phyloP scores from a whole-genome alignment of 2,329 filamentous ascomycete genomes.

The Zymoseptoria passerinii region DNA sequence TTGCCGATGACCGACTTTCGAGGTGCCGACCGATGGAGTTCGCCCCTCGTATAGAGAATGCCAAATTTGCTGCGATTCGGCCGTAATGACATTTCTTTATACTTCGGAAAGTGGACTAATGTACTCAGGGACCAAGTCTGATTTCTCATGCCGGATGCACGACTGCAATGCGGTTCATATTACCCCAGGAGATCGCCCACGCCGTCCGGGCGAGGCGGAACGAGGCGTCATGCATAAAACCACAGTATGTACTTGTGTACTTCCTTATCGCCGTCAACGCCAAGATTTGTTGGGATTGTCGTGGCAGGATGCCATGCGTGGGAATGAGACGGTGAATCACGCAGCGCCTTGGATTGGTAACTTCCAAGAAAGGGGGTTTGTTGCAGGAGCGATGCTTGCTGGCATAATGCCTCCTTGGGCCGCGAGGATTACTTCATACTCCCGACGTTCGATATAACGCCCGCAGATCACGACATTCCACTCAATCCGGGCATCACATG shows the following conservation, averaged over 20 bases:
- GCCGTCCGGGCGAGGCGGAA: background rate
- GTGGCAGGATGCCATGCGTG: background rate
- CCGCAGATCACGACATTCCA: background rate
- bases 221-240: background rate
- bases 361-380: background rate
- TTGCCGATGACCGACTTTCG: background rate
- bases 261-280: background rate
- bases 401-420: background rate
- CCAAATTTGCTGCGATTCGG: background rate
- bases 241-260: background rate
- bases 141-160: background rate
- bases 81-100: background rate
- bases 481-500: background rate
- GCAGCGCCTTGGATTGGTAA: background rate
- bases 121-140: background rate
- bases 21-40: background rate
- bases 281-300: background rate
- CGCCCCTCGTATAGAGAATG: background rate
- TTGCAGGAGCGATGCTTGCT: background rate
- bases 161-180: background rate
- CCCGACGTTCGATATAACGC: background rate
- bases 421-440: background rate
- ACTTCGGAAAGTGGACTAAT: background rate
- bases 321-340: background rate
- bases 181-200: background rate